Base-by-base conservation (phyloP, 1,139 yeast species). In the Lodderomyces theae region DNA sequence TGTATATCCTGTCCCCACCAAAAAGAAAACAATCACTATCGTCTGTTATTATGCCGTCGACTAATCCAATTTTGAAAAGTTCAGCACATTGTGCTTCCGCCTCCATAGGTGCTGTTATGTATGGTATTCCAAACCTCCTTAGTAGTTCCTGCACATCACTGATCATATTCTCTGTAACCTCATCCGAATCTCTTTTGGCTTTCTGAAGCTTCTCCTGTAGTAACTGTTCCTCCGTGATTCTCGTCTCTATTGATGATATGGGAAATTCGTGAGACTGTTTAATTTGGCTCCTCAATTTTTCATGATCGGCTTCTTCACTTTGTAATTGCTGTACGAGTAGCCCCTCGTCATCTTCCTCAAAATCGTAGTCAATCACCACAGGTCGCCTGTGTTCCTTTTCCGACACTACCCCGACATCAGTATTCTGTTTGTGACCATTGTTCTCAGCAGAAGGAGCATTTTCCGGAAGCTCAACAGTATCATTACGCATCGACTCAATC, bases 51-150 rank as follows among this genome's bases (percentile, higher is more conserved):
- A 92, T 86, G 0, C 98, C 99, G 60, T 94, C 98, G 2, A 92
- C 97, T 18, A 92, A 69, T 0, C 77, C 78, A 13, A 88, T 60
- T 19, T 63, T 61, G 38, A 79, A 62, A 9, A 92, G 64, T 50
- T 82, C 87, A 0, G 96, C 97, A 63, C 98, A 92, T 56, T 92
- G 98, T 0, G 97, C 97, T 65, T 92, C 98, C 1, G 98, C 98
- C 62, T 92, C 98, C 88, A 87, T 88, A 0, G 97, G 97, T 0
- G 97, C 97, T 0, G 96, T 87, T 6, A 92, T 77, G 52, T 79
- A 92, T 0, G 98, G 98, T 9, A 92, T 85, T 1, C 98, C 98
- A 66, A 94, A 94, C 42, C 94, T 61, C 26, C 83, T 77, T 5
- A 94, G 67, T 31, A 94, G 67, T 46, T 88, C 96, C 60, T 92